Base-by-base conservation (phyloP, 495 filamentous ascomycete genomes). In the Podospora fimiseda region DNA sequence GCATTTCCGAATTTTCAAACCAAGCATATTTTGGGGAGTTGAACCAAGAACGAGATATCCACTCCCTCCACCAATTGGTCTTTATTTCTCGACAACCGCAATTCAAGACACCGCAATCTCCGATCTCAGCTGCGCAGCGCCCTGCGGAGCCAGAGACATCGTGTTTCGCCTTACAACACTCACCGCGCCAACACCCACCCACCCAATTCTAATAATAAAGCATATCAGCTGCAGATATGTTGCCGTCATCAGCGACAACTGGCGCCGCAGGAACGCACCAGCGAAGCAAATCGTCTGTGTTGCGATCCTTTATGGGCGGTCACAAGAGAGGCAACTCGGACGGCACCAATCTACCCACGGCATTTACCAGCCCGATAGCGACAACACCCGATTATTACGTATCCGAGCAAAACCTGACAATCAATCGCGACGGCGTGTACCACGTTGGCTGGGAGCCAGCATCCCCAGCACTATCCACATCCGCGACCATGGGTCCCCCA, bases 211-310 rank as follows among this genome's bases (percentile, higher is more conserved):
- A 14, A 51, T 33, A 5, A 33, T 33, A 33, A n/a, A n/a, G n/a
- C n/a, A n/a, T n/a, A n/a, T n/a, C n/a, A 33, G 27, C 27, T 6
- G 27, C 39, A 18, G 16, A 21, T 4, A 13, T 43, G 19, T 42
- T 33, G n/a, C 23, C 53, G 2, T 14, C 38, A n/a, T 7, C 45
- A 23, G 11, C 51, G 20, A 16, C 21, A 33, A 36, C 51, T 15
- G 53, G 38, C 27, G 22, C 18, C 23, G 50, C 41, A 21, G 45
- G 24, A 22, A 52, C 43, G 6, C 73, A 74, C 51, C 68, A 71
- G 15, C 72, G 74, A n/a, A 72, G 74, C 57, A 83, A 79, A 64
- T 82, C 81, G 6, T 77, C 75, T 14, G 75, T 83, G 22, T 62
- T 85, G 44, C 78, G 72, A 51, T 78, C 79, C 13, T 74, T 84